These are phyloP conservation scores for Periconia sp. DNA, from an alignment of 2,329 filamentous ascomycete species.

Conservation along the genomic window DNA sequence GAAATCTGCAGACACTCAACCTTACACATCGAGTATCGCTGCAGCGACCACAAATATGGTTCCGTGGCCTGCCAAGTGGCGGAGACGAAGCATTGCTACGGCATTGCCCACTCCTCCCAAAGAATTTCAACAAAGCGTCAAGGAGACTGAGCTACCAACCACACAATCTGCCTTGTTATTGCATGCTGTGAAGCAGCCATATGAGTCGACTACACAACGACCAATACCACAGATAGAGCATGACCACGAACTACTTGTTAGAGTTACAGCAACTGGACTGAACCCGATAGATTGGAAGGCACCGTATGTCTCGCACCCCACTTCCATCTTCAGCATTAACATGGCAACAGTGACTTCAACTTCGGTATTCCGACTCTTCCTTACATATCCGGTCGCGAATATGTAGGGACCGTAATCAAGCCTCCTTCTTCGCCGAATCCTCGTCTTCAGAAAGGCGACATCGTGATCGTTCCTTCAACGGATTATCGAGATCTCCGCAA, in stretches of 20 bases:
- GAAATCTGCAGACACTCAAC: no score
- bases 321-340: neutral
- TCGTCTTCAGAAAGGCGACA: slow-evolving; percentile 5
- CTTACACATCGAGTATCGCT: neutral
- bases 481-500: slow-evolving; percentile 77
- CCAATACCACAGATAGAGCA: slow-evolving; percentile 53
- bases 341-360: slow-evolving; percentile 64
- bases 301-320: slow-evolving; percentile 60
- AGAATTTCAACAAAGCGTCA: slow-evolving; percentile 16
- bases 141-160: slow-evolving; percentile 13
- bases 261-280: slow-evolving; percentile 68
- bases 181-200: slow-evolving; percentile 58
- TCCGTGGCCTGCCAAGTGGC: slow-evolving; percentile 17
- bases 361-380: slow-evolving; percentile 73
- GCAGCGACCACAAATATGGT: slow-evolving; percentile 7
- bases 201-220: slow-evolving; percentile 54
- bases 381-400: slow-evolving; percentile 72
- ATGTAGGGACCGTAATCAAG: slow-evolving; percentile 58
- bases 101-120: slow-evolving; percentile 1
- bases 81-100: slow-evolving; percentile 14
- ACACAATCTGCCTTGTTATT: slow-evolving; percentile 58
- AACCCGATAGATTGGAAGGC: slow-evolving; percentile 82
- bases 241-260: slow-evolving; percentile 66
- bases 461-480: slow-evolving; percentile 69
- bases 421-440: neutral